phyloP scores from a whole-genome alignment of 495 filamentous ascomycete species.

The Cetradonia linearis region DNA sequence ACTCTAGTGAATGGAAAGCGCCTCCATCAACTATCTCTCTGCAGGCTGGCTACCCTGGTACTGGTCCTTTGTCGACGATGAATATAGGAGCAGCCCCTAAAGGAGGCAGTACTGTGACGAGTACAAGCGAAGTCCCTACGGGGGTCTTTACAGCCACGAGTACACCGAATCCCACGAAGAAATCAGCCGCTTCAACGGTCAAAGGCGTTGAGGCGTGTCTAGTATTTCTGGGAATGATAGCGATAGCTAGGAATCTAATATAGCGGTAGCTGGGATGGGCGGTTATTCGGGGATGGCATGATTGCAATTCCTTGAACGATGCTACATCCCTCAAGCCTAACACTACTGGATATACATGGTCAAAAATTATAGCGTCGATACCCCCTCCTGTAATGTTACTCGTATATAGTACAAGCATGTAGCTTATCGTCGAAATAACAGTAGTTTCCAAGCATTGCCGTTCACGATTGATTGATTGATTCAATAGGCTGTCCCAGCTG shows the following conservation, averaged over 20 bases:
- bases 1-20: slow-evolving; percentile 32
- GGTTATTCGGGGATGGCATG: not conserved
- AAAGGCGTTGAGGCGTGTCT: not conserved
- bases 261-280: not conserved
- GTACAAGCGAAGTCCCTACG: slow-evolving; percentile 26
- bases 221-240: not conserved
- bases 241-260: not conserved
- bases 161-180: slow-evolving; percentile 28
- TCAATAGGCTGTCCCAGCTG: too few species aligned
- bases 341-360: not conserved
- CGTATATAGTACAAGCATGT: not conserved
- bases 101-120: slow-evolving; percentile 20
- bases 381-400: not conserved
- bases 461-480: not conserved
- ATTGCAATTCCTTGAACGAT: not conserved
- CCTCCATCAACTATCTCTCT: slow-evolving; percentile 28
- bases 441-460: not conserved
- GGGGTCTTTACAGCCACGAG: slow-evolving; percentile 32
- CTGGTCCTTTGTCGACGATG: slow-evolving; percentile 23
- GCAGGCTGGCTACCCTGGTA: slow-evolving; percentile 30
- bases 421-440: not conserved
- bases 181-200: slow-evolving; percentile 13
- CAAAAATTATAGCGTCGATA: not conserved
- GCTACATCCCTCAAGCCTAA: not conserved
- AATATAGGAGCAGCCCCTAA: slow-evolving; percentile 13